A percentile compares a stretch with the other conserved stretches of the same genome.
Evolutionary conservation across 495 filamentous ascomycete genomes (phyloP).

Genomic region (Podospora fimiseda): DNA sequence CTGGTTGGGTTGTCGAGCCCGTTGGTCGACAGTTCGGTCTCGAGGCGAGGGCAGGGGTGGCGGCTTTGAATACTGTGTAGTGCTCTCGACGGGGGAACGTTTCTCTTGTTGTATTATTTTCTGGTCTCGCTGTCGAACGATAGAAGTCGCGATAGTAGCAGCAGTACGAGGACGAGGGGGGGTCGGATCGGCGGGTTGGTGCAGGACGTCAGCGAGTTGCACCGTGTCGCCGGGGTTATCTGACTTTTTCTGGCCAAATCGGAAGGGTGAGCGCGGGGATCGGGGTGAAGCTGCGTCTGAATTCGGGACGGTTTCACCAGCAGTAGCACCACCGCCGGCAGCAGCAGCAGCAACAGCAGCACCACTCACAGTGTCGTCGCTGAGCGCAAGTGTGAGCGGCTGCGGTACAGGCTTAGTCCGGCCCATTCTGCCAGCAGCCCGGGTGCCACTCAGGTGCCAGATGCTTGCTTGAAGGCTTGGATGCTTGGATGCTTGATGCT

Average conservation of each 20-base stretch:
- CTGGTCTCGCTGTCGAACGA: constrained; percentile 13
- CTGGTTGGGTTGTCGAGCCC: constrained; percentile 6
- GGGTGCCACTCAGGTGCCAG: constrained; percentile 15
- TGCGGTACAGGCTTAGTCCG: constrained; percentile 47
- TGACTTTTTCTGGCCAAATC: constrained; percentile 33
- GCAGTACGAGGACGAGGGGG: neutral
- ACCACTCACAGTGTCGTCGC: constrained; percentile 26
- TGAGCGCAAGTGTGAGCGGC: constrained; percentile 42
- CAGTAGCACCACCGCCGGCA: constrained; percentile 7
- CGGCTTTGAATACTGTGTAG: neutral
- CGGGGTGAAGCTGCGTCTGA: constrained; percentile 35
- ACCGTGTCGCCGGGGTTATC: constrained; percentile 27
- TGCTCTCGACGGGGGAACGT: constrained; percentile 9
- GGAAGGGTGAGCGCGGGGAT: constrained; percentile 49
- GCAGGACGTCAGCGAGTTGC: constrained; percentile 34
- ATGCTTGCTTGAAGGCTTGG: neutral
- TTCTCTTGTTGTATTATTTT: constrained; percentile 2
- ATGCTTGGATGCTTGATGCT: constrained; percentile 9
- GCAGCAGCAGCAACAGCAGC: constrained; percentile 7
- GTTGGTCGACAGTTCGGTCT: constrained; percentile 14
- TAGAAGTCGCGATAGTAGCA: neutral
- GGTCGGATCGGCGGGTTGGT: constrained; percentile 13
- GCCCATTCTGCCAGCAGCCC: constrained; percentile 36
- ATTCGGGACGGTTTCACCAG: constrained; percentile 32
- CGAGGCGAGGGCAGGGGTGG: constrained; percentile 17